Evolutionary conservation across 2,329 filamentous ascomycete species (phyloP), one percentile per base, ranked within the genome.

Genomic region (Trichoderma sp.): DNA sequence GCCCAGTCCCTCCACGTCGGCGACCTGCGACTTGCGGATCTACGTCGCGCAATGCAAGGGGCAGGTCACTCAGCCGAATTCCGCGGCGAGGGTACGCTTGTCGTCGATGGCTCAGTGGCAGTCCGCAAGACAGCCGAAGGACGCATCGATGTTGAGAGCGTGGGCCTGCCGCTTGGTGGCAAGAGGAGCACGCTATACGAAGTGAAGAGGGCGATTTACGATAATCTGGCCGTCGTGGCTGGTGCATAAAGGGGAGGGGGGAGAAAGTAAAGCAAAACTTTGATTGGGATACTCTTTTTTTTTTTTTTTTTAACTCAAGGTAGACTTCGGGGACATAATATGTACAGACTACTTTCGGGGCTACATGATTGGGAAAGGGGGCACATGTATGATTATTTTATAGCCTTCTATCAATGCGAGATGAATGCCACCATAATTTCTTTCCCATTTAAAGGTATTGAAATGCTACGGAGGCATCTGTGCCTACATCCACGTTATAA

Each of bases 1-100:
- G 91, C 94, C 0, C 94, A 95, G 74, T 94, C 96, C 12, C 90
- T 99, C 60, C 96, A 98, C 80, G 96, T 99, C 4, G 96, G 96
- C 74, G 96, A 99, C 80, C 84, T 98, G 56, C 89, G 95, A 26
- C 88, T 99, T 21, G 94, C 95, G 0, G 95, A 98, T 80, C 84
- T 99, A 72, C 88, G 96, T 66, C 91, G 93, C 73, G 88, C 95
- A 24, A 93, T 99, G 90, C 91, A 94, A 77, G 86, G 88, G 15
- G 88, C 91, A 3, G 94, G 95, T 0, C 94, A 98, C 82, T 91
- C 89, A 15, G 95, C 95, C 1, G 96, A 98, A 81, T 98, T 98
- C 81, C 88, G 94, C 64, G 96, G 96, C 64, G 95, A 98, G 81
- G 96, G 96, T 73, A 97, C 92, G 9, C 84, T 99, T 71, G 87